Base-by-base conservation (phyloP, 805 yeast genomes). In the Kodamaea restingae region DNA sequence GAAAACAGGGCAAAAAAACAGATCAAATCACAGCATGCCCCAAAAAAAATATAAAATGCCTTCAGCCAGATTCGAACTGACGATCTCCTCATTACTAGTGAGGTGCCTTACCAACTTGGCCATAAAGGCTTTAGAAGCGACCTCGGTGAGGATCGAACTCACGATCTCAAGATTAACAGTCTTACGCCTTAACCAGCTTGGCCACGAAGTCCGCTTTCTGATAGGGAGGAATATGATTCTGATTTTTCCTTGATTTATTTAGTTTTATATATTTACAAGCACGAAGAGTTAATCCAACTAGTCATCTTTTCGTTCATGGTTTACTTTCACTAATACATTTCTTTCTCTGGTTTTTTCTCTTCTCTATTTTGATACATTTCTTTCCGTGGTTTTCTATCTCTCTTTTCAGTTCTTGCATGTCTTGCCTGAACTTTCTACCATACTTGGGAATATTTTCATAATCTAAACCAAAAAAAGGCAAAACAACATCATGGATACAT, bases 401-500 rank as follows among this genome's bases (percentile, higher is more conserved):
- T n/a, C n/a, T n/a, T n/a, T n/a, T n/a, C n/a, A n/a, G n/a, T n/a
- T n/a, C n/a, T n/a, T n/a, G n/a, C n/a, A n/a, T n/a, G n/a, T n/a
- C n/a, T n/a, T n/a, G n/a, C n/a, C n/a, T n/a, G n/a, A n/a, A n/a
- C n/a, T n/a, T 7, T 7, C 6, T 7, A 7, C 12, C 28, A 7
- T 25, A 5, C n/a, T 7, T 25, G 7, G 12, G 7, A 8, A 5
- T 8, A 5, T 25, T 7, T 25, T 11, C 6, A 7, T 7, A 11
- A 25, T 25, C 12, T n/a, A n/a, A n/a, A n/a, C n/a, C n/a, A n/a
- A 20, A 20, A 20, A 20, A 20, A 20, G 22, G 22, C 22, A 20
- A 20, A 20, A 20, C 22, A n/a, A n/a, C 22, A 20, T 20, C 22
- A 87, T 87, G 95, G 98, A 90, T 63, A 90, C 97, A 3, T 88